Evolutionary conservation across 495 filamentous ascomycete genomes (phyloP), one percentile per base, ranked within the genome.

Genomic region (Cladorrhinum samala): DNA sequence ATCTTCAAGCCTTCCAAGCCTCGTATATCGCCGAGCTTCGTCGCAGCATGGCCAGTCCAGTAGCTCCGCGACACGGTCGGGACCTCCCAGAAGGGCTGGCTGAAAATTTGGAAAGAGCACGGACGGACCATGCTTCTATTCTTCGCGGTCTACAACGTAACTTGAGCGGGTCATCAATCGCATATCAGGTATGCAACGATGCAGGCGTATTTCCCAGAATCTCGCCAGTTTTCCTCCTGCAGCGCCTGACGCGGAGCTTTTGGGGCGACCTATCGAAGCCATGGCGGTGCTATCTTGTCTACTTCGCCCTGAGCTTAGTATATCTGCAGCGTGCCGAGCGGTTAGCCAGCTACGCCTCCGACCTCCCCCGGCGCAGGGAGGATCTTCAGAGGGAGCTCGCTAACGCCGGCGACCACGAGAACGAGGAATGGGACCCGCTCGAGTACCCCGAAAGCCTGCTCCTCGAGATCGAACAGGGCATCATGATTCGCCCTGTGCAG

Each of bases 401-500:
- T 1, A 85, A 85, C 57, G 24, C 47, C 5, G 80, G 80, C 2
- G 75, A 82, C 59, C 58, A 62, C 9, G 24, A 25, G 2, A 21
- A 46, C 13, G 13, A 42, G n/a, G 75, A 77, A 42, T 84, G 82
- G 77, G 53, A 75, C 38, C 77, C 78, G 0, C 16, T 59, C 6
- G 49, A 72, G 0, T 67, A 72, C 42, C 77, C 83, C 0, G 83
- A 88, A 20, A 80, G 68, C 56, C 61, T 88, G 1, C 67, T 89
- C 6, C 57, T 90, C 0, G 82, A 87, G 53, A 65, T 87, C 18
- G 86, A 90, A 43, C 79, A 74, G 30, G 73, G 78, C 23, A 68
- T 90, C 18, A 61, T 78, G 13, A 83, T 89, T 27, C 80, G 86
- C 1, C 62, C 70, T 18, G 79, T 81, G 1, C 86, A 90, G 57